A percentile compares a stretch with the other conserved stretches of the same genome.
Conservation (phyloP, 208 protist species). For the Acanthamoeba pearcei region DNA sequence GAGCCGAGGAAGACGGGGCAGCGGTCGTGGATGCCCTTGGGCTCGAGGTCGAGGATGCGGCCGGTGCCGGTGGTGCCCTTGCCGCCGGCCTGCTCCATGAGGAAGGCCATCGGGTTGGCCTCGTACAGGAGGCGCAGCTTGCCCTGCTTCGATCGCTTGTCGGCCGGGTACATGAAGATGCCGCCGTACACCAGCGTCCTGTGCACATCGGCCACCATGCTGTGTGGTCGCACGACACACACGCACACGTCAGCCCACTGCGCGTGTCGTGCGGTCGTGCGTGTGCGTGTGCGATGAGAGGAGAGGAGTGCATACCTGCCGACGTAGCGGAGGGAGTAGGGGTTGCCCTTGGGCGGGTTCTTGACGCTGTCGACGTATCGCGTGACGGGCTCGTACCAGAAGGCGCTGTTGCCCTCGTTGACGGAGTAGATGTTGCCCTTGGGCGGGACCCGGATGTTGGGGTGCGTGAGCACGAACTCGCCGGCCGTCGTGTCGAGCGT, state of each 20-base stretch:
- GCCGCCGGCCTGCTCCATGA: conserved; percentile 87
- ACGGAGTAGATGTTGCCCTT: conserved; percentile 96
- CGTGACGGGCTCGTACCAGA: conserved; percentile 80
- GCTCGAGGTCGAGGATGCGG: conserved; percentile 92
- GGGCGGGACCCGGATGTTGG: conserved; percentile 82
- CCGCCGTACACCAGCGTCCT: conserved; percentile 98
- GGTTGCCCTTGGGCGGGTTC: conserved; percentile 57
- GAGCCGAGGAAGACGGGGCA: conserved; percentile 94
- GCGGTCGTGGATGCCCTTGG: conserved; percentile 94
- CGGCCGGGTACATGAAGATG: conserved; percentile 98
- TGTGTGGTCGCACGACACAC: conserved; percentile 50
- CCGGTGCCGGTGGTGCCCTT: conserved; percentile 90
- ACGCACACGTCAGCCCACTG: too few relatives aligned
- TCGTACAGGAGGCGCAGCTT: conserved; percentile 99
- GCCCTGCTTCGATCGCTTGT: conserved; percentile 94
- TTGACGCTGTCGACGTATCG: conserved; percentile 84
- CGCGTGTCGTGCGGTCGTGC: too few relatives aligned
- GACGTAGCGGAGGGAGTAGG: conserved; percentile 52
- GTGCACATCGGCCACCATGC: conserved; percentile 96
- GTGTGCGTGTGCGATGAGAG: neutral
- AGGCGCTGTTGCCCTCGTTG: conserved; percentile 96
- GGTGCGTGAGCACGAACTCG: conserved; percentile 98
- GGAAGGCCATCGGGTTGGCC: conserved; percentile 82
- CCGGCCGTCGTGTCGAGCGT: conserved; percentile 89
- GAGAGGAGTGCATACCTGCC: neutral